A percentile compares a stretch with the other conserved stretches of the same genome.
Evolutionary conservation across 208 protist species (phyloP).

Genomic region (Trichomonas tenax): DNA sequence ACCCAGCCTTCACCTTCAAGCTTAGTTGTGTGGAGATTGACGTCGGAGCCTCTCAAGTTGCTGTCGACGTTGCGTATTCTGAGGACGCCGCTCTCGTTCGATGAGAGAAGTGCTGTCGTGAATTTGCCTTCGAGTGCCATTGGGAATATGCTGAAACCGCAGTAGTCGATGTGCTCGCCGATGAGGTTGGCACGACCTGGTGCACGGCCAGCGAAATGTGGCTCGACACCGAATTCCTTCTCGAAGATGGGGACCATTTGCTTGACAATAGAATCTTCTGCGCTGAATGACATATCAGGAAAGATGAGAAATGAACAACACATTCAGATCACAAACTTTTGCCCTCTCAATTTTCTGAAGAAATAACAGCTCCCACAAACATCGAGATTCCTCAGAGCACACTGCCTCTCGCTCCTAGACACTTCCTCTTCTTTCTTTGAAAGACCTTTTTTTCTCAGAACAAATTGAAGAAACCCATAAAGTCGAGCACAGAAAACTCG

Average conservation of each 20-base stretch:
- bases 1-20: neutral
- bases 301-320: no score
- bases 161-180: slow-evolving; percentile 49
- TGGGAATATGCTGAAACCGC: slow-evolving; percentile 39
- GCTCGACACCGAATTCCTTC: neutral
- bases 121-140: slow-evolving; percentile 32
- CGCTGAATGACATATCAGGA: neutral
- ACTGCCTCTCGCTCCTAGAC: no score
- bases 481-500: no score
- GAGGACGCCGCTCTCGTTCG: neutral
- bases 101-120: neutral
- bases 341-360: no score
- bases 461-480: no score
- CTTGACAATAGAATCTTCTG: neutral
- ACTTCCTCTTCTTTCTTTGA: no score
- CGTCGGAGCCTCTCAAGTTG: neutral
- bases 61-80: neutral
- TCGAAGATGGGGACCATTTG: neutral
- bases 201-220: slow-evolving; percentile 24
- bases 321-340: no score
- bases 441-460: no score
- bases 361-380: no score
- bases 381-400: no score
- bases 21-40: neutral
- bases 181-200: slow-evolving; percentile 47